Percentiles rank a stretch among this genome's conserved stretches.
Conservation (phyloP, 495 filamentous ascomycete genomes). For the Annulohypoxylon moriforme region DNA sequence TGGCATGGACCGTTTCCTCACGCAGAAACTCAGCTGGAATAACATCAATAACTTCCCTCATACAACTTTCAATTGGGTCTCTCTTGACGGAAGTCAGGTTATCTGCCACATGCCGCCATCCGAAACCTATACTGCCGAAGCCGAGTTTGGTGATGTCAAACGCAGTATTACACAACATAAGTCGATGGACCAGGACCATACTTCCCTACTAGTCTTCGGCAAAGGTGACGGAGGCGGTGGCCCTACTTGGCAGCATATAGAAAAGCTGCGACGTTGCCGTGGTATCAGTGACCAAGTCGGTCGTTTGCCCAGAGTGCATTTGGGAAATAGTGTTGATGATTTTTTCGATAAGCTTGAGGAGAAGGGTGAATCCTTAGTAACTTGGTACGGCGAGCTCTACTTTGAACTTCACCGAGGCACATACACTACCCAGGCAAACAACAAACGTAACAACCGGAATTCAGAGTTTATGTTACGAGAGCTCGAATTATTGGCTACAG, state of each 20-base stretch:
- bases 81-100: slow-evolving; percentile 93
- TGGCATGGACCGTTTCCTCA: slow-evolving; percentile 96
- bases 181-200: slow-evolving; percentile 89
- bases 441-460: slow-evolving; percentile 92
- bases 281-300: slow-evolving; percentile 91
- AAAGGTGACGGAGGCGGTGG: slow-evolving; percentile 97
- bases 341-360: slow-evolving; percentile 88
- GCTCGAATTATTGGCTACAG: slow-evolving; percentile 86
- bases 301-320: slow-evolving; percentile 82
- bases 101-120: slow-evolving; percentile 96
- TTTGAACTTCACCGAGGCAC: slow-evolving; percentile 96
- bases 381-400: slow-evolving; percentile 98
- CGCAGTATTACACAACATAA: slow-evolving; percentile 93
- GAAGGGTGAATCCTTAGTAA: slow-evolving; percentile 82
- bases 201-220: slow-evolving; percentile 90
- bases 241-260: slow-evolving; percentile 91
- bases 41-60: slow-evolving; percentile 99
- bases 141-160: slow-evolving; percentile 94
- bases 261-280: slow-evolving; percentile 94
- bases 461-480: slow-evolving; percentile 86
- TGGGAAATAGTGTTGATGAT: slow-evolving; percentile 94
- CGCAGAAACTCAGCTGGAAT: slow-evolving; percentile 92
- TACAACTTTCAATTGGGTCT: slow-evolving; percentile 98
- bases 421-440: slow-evolving; percentile 97
- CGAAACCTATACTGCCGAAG: slow-evolving; percentile 94